Conservation (phyloP, 768 basidiomycete species). For the Tulasnella sp. region DNA sequence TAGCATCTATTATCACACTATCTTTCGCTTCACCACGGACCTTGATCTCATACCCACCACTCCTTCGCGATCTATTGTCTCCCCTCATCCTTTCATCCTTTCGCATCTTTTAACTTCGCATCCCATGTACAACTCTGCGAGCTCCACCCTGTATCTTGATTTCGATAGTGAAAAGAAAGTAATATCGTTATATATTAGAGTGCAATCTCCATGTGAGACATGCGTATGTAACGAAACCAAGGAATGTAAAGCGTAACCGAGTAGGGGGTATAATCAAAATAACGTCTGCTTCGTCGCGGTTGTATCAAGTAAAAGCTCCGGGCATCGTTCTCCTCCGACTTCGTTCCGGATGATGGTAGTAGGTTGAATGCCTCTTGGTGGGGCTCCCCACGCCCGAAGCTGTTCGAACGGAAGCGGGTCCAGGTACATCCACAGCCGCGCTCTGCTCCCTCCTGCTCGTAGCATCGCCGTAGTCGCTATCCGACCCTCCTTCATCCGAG, state of each 20-base stretch:
- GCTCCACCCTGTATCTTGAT: neutral
- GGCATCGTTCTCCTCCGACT: conserved; percentile 33
- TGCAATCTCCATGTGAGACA: neutral
- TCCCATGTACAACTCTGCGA: neutral
- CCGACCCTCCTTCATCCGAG: conserved; percentile 31
- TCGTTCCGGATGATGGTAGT: conserved; percentile 80
- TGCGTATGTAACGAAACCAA: neutral
- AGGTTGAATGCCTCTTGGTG: conserved; percentile 65
- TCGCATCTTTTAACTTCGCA: neutral
- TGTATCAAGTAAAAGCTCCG: conserved; percentile 30
- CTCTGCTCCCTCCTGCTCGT: neutral
- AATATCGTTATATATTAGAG: neutral
- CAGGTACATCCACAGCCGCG: conserved; percentile 6
- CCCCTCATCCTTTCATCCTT: neutral
- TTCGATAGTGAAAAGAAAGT: neutral
- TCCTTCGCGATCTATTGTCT: neutral
- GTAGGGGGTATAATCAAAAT: neutral
- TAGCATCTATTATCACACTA: neutral
- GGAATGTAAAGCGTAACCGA: neutral
- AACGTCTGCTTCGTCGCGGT: neutral
- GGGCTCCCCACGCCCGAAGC: conserved; percentile 40
- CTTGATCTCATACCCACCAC: neutral
- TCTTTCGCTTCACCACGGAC: neutral
- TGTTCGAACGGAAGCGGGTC: conserved; percentile 34
- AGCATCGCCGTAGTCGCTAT: conserved; percentile 12